Evolutionary conservation across 23 red algal species (phyloP).

Genomic region (Gracilaria gracilis): DNA sequence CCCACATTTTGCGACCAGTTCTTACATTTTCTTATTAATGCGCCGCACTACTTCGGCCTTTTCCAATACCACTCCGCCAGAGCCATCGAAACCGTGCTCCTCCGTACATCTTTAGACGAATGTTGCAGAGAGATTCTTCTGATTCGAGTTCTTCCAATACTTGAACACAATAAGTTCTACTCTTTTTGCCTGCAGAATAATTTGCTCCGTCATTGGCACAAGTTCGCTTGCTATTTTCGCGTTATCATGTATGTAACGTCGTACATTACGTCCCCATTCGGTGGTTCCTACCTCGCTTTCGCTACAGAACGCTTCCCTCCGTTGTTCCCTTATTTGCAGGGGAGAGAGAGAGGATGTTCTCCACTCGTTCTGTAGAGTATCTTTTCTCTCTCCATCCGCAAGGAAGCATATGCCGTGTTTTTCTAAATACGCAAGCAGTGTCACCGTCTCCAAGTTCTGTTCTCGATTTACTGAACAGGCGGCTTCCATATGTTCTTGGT

Average conservation of each 20-base stretch:
- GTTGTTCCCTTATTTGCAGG: not conserved
- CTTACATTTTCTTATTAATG: constrained; percentile 1
- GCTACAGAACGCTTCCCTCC: constrained; percentile 1
- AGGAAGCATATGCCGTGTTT: not conserved
- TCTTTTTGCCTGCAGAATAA: not conserved
- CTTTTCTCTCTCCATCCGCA: not conserved
- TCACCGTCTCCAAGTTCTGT: not conserved
- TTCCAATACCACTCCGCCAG: no score
- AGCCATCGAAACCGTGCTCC: no score
- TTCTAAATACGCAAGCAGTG: constrained; percentile 2
- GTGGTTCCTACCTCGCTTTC: not conserved
- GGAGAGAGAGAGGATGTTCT: not conserved
- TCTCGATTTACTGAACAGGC: not conserved
- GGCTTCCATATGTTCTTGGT: not conserved
- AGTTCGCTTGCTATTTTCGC: not conserved
- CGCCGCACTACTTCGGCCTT: no score
- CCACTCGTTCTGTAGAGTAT: not conserved
- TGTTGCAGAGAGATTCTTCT: not conserved
- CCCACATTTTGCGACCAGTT: not conserved
- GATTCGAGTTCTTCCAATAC: not conserved
- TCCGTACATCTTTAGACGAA: not conserved
- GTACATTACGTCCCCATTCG: constrained; percentile 2
- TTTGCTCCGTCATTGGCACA: not conserved
- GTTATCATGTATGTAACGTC: not conserved
- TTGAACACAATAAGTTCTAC: constrained; percentile 4